A percentile compares a stretch with the other conserved stretches of the same genome.
phyloP scores from a whole-genome alignment of 139 green algal species.

The Yamagishiella unicocca region DNA sequence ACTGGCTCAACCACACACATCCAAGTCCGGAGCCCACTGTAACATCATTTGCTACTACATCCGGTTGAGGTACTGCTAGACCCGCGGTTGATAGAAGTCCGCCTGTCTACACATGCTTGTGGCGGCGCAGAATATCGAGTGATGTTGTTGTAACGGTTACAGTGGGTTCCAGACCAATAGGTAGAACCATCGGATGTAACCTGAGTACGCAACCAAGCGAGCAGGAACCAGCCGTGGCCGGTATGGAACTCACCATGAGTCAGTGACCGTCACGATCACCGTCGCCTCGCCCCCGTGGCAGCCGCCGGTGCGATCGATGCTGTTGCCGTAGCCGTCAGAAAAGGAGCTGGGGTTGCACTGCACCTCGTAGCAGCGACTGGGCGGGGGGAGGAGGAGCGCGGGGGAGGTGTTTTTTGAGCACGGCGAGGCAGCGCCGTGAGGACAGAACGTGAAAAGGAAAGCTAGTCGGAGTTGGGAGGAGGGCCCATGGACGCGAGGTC shows the following conservation, averaged over 20 bases:
- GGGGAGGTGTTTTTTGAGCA: background rate
- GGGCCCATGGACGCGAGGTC: too few relatives aligned
- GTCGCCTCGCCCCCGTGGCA: constrained; percentile 17
- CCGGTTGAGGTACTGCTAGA: too few relatives aligned
- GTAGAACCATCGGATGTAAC: too few relatives aligned
- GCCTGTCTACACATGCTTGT: background rate
- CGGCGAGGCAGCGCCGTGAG: background rate
- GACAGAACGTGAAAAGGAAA: background rate
- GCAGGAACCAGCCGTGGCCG: background rate
- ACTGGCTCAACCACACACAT: background rate
- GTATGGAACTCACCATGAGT: constrained; percentile 45
- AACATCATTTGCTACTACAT: background rate
- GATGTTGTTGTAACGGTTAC: background rate
- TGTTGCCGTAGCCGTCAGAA: constrained; percentile 52
- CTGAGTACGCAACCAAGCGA: background rate
- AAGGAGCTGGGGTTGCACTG: constrained; percentile 51
- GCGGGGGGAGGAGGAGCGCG: background rate
- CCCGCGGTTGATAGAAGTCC: too few relatives aligned
- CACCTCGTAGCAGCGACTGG: constrained; percentile 65
- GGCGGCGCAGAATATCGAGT: background rate
- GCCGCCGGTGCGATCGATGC: constrained; percentile 31
- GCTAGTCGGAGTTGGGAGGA: too few relatives aligned
- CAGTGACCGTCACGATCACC: constrained; percentile 58
- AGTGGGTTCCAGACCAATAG: too few relatives aligned
- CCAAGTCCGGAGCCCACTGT: background rate